Base-by-base conservation (phyloP, 2,329 filamentous ascomycete genomes). In the Phialocephala subalpina region DNA sequence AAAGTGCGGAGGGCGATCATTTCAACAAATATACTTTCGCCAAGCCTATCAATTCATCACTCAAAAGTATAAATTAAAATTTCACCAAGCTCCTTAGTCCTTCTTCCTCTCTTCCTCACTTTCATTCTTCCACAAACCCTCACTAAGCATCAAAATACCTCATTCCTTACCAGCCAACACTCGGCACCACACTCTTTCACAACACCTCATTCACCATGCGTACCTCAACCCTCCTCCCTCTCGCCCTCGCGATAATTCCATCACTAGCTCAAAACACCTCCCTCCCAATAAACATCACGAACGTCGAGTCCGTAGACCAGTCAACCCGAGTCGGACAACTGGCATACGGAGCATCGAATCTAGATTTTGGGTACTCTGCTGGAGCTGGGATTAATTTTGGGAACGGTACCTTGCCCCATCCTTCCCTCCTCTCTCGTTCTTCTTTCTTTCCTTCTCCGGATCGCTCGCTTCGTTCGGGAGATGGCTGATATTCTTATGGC, bases 331-430 rank as follows among this genome's bases (percentile, higher is more conserved):
- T 47, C 12, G 58, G 58, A 45, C 2, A 60, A 9, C 38, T 60
- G 1, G 38, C 58, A 12, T 60, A 60, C 25, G 58, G 38, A 3
- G 56, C 56, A 12, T 40, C 58, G 38, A 49, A 60, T 35, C 25
- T 60, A 1, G 58, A 60, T 22, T 60, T 52, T 33, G 42, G 42
- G n/a, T 49, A 60, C 22, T 60, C 58, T 47, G 58, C 58, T 36
- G 58, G 58, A n/a, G 40, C 40, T 52, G 40, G 58, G 3, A 60
- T 60, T 9, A 60, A 60, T 33, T 60, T 60, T 20, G 58, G 58
- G 4, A 60, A 60, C 11, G 58, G 58, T 60, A 60, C 38, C 14
- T 42, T 12, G 5, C 4, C 38, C 38, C n/a, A n/a, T 42, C 12
- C 12, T 42, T 14, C 12, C 38, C 29, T 5, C 9, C 9, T 33